phyloP scores from a whole-genome alignment of 139 green algal species.

The Protoeuglena noctilucae region DNA sequence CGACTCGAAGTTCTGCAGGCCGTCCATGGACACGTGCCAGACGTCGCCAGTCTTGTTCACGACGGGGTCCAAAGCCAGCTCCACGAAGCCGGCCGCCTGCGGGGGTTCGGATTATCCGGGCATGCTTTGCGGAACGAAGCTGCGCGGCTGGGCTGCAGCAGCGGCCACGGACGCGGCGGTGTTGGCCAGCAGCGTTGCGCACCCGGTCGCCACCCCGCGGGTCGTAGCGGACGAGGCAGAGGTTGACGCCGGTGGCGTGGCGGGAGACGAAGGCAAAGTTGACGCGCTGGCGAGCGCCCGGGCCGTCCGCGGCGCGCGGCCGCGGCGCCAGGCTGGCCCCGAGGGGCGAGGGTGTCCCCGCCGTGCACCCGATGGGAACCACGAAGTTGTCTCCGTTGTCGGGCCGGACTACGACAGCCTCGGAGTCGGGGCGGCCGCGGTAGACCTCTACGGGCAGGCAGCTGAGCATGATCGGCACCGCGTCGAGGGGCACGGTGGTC shows the following conservation, averaged over 20 bases:
- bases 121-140: too few relatives aligned
- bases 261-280: slow-evolving; percentile 40
- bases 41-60: slow-evolving; percentile 30
- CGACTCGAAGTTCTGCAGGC: slow-evolving; percentile 7
- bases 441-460: neutral
- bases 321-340: too few relatives aligned
- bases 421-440: neutral
- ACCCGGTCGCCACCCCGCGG: neutral
- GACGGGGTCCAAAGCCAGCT: slow-evolving; percentile 36
- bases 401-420: neutral
- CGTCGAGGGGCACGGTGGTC: too few relatives aligned
- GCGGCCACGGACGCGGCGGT: neutral
- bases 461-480: too few relatives aligned
- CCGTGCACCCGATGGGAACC: neutral
- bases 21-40: slow-evolving; percentile 25
- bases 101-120: too few relatives aligned
- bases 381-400: neutral
- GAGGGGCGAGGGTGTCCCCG: neutral
- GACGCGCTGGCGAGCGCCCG: neutral
- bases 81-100: slow-evolving; percentile 16
- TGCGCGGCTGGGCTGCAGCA: neutral
- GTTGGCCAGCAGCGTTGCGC: neutral
- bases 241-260: slow-evolving; percentile 28
- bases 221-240: slow-evolving; percentile 14
- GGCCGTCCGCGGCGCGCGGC: neutral